phyloP scores from a whole-genome alignment of 1,139 yeast species.

The Hansenula lynferdii region DNA sequence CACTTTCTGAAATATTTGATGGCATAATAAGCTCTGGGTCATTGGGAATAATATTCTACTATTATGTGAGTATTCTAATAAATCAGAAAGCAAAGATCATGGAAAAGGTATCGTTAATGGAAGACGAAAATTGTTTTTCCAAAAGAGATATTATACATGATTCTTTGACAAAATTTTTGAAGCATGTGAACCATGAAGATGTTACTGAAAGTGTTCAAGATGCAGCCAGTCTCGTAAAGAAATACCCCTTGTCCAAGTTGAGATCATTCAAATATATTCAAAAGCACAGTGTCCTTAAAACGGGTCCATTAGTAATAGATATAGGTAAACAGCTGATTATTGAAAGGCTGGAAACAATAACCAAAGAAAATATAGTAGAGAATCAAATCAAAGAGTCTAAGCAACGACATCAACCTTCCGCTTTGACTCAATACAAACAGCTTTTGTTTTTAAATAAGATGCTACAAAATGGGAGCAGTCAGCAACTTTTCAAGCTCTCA shows the following conservation, averaged over 20 bases:
- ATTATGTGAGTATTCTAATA: slow-evolving; percentile 51
- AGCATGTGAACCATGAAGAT: slow-evolving; percentile 2
- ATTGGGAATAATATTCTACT: slow-evolving; percentile 40
- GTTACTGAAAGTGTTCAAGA: slow-evolving; percentile 4
- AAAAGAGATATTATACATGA: slow-evolving; percentile 16
- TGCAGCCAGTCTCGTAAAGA: background rate
- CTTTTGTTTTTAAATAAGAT: no score
- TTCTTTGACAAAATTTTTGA: slow-evolving; percentile 12
- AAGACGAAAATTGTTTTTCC: slow-evolving; percentile 6
- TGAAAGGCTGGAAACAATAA: background rate
- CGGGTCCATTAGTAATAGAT: background rate
- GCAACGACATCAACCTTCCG: background rate
- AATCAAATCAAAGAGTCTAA: background rate
- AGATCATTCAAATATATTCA: slow-evolving; percentile 6
- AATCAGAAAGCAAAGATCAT: slow-evolving; percentile 38
- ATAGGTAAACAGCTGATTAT: background rate
- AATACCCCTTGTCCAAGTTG: slow-evolving; percentile 4
- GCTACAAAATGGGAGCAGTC: no score
- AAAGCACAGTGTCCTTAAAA: slow-evolving; percentile 11
- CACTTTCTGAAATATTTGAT: slow-evolving; percentile 59
- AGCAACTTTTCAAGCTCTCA: slow-evolving; percentile 6
- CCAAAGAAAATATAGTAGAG: slow-evolving; percentile 1
- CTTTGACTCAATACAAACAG: no score
- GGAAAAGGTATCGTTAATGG: slow-evolving; percentile 17
- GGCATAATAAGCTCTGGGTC: slow-evolving; percentile 47